Evolutionary conservation across 495 filamentous ascomycete genomes (phyloP).

Genomic region (Cenococcum geophilum): DNA sequence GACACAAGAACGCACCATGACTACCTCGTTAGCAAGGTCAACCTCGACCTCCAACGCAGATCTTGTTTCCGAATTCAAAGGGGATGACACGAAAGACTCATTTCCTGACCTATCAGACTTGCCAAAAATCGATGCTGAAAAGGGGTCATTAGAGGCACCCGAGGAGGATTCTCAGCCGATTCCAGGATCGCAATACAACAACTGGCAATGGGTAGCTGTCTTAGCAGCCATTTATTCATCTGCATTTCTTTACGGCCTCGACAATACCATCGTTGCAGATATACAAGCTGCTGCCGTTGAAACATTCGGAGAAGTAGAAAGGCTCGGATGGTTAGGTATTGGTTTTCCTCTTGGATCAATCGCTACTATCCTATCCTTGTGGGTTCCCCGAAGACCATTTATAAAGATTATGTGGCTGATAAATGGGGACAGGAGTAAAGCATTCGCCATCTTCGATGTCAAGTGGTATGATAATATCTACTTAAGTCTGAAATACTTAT

Average conservation of each 20-base stretch:
- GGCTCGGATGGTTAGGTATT: constrained; percentile 31
- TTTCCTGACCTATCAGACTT: background rate
- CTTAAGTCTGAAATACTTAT: background rate
- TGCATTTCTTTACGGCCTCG: constrained; percentile 39
- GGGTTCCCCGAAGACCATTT: background rate
- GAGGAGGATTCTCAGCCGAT: background rate
- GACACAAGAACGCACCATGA: background rate
- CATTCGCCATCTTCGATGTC: constrained; percentile 27
- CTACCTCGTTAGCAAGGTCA: background rate
- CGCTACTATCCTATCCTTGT: constrained; percentile 27
- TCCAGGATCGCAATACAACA: background rate
- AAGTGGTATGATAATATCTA: constrained; percentile 13
- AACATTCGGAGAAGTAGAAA: constrained; percentile 31
- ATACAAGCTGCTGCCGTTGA: constrained; percentile 35
- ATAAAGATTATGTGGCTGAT: background rate
- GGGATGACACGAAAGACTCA: background rate
- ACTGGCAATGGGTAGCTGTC: constrained; percentile 28
- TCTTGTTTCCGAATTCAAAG: background rate
- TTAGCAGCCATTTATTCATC: constrained; percentile 27
- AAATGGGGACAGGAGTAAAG: background rate
- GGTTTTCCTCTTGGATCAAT: constrained; percentile 30
- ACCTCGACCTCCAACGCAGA: background rate
- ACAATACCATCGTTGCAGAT: constrained; percentile 42
- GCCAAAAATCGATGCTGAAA: background rate
- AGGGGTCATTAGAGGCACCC: background rate